Base-by-base conservation (phyloP, 2,329 filamentous ascomycete genomes). In the Aspergillus aculeatus region DNA sequence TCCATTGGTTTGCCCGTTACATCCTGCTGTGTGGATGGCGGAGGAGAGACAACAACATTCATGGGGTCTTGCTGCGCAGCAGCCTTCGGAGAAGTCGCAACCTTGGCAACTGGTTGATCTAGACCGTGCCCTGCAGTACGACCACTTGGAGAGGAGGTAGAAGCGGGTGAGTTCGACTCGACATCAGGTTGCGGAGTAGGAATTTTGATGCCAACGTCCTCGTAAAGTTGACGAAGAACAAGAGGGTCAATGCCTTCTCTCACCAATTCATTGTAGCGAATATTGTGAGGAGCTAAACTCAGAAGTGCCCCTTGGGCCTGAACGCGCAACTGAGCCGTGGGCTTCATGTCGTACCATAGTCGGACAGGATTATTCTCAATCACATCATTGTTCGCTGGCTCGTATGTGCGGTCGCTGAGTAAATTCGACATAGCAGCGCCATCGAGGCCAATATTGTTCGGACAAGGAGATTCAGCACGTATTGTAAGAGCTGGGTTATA, bases 241-340 rank as follows among this genome's bases (percentile, higher is more conserved):
- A 75, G 74, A 38, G 84, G 80, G 65, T 92, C 84, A 47, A 94
- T 82, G 0, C 91, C 89, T 72, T 94, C 89, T 11, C 86, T 81
- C 12, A 93, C 79, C 58, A 94, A 88, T 61, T 91, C 84, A 57
- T 89, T 82, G 69, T 88, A 96, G 21, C 86, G 85, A 59, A 96
- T 86, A 52, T 91, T 89, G 60, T 90, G 79, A 44, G 78, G 76
- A 12, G 74, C 72, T 3, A 93, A 77, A 41, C 84, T 82, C 31
- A 91, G 74, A 44, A 93, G 86, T 4, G 89, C 88, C 24, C 85
- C 84, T 68, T 87, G 84, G 0, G 90, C 90, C 58, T 78, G 74
- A 23, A 76, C 67, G 51, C 76, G 75, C 56, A 80, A 66, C 59
- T 80, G 78, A 14, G 70, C 62, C 10, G 69, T 66, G 6, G 77